Evolutionary conservation across 805 yeast genomes (phyloP), one percentile per base, ranked within the genome.

Genomic region (Schwanniomyces vanrijiae): DNA sequence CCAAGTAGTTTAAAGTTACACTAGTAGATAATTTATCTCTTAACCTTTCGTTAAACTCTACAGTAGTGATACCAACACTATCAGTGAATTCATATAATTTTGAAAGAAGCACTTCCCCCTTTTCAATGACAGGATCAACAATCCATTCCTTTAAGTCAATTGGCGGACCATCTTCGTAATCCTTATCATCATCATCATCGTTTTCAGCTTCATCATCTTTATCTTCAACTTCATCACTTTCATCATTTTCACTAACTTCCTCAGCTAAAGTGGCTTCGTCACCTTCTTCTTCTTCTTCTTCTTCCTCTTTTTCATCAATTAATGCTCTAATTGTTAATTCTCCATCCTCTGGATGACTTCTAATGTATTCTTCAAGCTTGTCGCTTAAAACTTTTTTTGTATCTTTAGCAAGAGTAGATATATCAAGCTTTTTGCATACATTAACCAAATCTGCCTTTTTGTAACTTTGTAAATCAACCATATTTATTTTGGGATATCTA

Each of bases 371-470:
- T 28, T 64, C 67, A 44, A 73, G 59, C 49, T 68, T 73, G 37
- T 71, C 76, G 24, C 70, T 57, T 56, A 73, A 66, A 3, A 66
- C 58, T 54, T 65, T 69, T 59, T 73, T 73, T 39, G 77, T 72
- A 54, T 71, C 76, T 53, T 72, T 73, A 37, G 69, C 50, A 42
- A 61, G 55, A 31, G 66, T 61, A 41, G 62, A 55, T 25, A 71
- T 52, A 29, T 68, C 76, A 34, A 68, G 64, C 49, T 66, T 68
- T 35, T 56, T 65, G 49, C 68, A 66, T 34, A 64, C 68, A 37
- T 54, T 56, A 53, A 66, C 59, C 50, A 73, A 61, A 44, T 73
- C 77, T 37, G 75, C 74, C 56, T 73, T 73, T 53, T 68, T 73
- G 52, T 55, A 68, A 37, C 59, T 50, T 35, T 55, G 56, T 55